Base-by-base conservation (phyloP, 176 grass and related monocot species). In the Eleusine coracana region DNA sequence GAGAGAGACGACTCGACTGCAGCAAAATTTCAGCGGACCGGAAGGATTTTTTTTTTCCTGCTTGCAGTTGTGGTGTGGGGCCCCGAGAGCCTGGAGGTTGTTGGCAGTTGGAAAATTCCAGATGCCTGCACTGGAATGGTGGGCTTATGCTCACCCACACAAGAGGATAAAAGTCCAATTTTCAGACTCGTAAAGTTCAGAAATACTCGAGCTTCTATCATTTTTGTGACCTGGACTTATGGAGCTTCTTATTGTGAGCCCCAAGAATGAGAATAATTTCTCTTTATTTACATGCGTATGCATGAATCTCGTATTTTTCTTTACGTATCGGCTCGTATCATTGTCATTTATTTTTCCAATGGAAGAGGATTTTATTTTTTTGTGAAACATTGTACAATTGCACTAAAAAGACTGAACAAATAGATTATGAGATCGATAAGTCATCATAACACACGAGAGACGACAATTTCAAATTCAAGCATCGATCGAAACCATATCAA, bases 41-140 rank as follows among this genome's bases (percentile, higher is more conserved):
- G 52, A 6, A 71, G 54, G 60, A 18, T 42, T 81, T 71, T 70
- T 42, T 78, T 14, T 11, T 5, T 6, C 29, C 14, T 27, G 49
- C 7, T 25, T 70, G 65, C 78, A 56, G 78, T 70, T 56, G 31
- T 15, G 27, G 14, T 3, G 78, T 70, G 66, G 78, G 66, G 0
- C 66, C 78, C 10, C 64, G 0, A 50, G 62, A 3, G 77, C 6
- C 2, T 29, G 78, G 50, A 70, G n/a, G 14, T 80, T 70, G 78
- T 69, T 80, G 78, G 78, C 54, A 56, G 78, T 80, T 80, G 66
- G 49, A 56, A 80, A 55, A 70, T 70, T 80, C 65, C 28, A 27
- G 50, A 55, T 36, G n/a, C 37, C 12, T 67, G 66, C 38, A 69
- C 17, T n/a, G 48, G 28, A n/a, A 36, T 49, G 16, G 41, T 78